Evolutionary conservation across 768 basidiomycete species (phyloP), one percentile per base, ranked within the genome.

Genomic region (Mycena belliarum): DNA sequence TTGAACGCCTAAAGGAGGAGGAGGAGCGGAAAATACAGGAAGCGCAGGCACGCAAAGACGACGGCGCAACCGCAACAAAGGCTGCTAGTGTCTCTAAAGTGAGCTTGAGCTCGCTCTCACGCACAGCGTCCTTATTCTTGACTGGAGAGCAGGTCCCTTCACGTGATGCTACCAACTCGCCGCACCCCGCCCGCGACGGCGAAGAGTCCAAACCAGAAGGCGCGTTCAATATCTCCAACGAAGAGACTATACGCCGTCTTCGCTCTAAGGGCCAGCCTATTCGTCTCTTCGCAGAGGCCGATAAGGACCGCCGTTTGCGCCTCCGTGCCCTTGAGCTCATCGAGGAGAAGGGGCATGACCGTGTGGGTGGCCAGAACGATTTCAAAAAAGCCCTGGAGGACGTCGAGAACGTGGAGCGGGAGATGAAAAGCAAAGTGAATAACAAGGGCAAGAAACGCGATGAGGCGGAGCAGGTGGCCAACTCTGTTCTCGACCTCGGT

Each of bases 201-300:
- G 73, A 73, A 47, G 73, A 76, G 57, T 83, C 74, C 29, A 70
- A 74, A 41, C 79, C 79, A 1, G 84, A 86, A 62, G 73, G 79
- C n/a, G 49, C 72, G 0, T 98, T 95, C 77, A 95, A 95, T 68
- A 89, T 98, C 52, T 92, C 95, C 2, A 93, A 95, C 55, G 90
- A 95, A 59, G 97, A 99, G 67, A 92, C 91, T 14, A 79, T 95
- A 54, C 88, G 93, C 10, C 84, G 97, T 21, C 83, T 99, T 15
- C 87, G 97, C 44, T 78, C 83, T 24, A 96, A 97, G 69, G 93
- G 91, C 23, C 95, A 98, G 69, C 97, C 97, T 5, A 91, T 98
- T 60, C 85, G 94, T 26, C 76, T 99, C 10, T 99, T 99, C 68
- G 97, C 88, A 29, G 97, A 99, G 71, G 86, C 88, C 0, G 97